Evolutionary conservation across 2,329 filamentous ascomycete genomes (phyloP).

Genomic region (Monilinia laxa): DNA sequence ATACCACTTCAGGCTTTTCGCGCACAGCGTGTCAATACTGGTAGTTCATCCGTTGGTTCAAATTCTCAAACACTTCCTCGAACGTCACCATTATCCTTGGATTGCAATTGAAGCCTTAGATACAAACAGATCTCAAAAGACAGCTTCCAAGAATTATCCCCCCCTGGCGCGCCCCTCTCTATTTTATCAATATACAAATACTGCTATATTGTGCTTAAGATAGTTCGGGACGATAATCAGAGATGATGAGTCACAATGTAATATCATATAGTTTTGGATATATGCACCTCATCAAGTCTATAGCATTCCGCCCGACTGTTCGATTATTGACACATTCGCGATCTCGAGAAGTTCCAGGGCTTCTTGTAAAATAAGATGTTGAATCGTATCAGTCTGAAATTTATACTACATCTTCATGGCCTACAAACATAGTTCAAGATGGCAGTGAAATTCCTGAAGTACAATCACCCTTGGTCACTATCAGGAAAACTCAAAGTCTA

Average conservation of each 20-base stretch:
- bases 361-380: background rate
- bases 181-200: background rate
- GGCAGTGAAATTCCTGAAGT: too few species aligned
- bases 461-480: too few species aligned
- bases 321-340: background rate
- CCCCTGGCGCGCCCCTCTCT: background rate
- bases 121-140: background rate
- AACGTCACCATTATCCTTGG: background rate
- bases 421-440: background rate
- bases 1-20: background rate
- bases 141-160: background rate
- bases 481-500: too few species aligned
- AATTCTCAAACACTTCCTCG: background rate
- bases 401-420: background rate
- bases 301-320: background rate
- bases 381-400: background rate
- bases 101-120: background rate
- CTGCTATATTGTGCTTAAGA: background rate
- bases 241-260: background rate
- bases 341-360: background rate
- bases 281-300: slow-evolving; percentile 3
- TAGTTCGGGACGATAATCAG: background rate
- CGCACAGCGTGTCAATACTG: background rate
- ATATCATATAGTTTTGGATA: background rate
- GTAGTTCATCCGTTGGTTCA: background rate